phyloP scores from a whole-genome alignment of 2,329 filamentous ascomycete genomes.

The Pseudocercospora musae region DNA sequence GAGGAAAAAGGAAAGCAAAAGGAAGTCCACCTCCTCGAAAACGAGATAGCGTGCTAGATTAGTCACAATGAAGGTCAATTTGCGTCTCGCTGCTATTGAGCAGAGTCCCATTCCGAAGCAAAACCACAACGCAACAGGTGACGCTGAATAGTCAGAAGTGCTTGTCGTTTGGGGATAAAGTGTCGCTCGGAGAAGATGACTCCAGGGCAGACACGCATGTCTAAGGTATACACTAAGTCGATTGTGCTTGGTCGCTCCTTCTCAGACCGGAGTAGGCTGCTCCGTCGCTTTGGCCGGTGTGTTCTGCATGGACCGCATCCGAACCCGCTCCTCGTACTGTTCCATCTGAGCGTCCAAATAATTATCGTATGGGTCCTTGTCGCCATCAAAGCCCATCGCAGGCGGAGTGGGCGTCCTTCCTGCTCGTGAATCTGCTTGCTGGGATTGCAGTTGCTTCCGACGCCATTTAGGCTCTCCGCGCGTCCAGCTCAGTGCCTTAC shows the following conservation, averaged over 20 bases:
- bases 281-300: slow-evolving; percentile 25
- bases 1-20: slow-evolving; percentile 31
- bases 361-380: slow-evolving; percentile 36
- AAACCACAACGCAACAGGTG: background rate
- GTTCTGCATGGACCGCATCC: slow-evolving; percentile 23
- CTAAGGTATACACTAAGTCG: background rate
- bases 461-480: slow-evolving; percentile 26
- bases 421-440: slow-evolving; percentile 7
- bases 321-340: slow-evolving; percentile 29
- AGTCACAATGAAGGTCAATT: background rate
- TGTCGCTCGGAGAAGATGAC: background rate
- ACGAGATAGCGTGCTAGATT: slow-evolving; percentile 11
- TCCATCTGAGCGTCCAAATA: slow-evolving; percentile 31
- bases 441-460: background rate
- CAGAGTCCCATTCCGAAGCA: background rate
- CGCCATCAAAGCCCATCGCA: slow-evolving; percentile 34
- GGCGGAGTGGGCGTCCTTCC: slow-evolving; percentile 29
- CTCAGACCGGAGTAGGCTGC: slow-evolving; percentile 5
- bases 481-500: slow-evolving; percentile 33
- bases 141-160: background rate
- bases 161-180: background rate
- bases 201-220: background rate
- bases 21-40: slow-evolving; percentile 27
- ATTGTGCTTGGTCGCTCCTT: background rate
- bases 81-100: background rate